These are phyloP conservation scores for Pseudomassariella vexata DNA, from an alignment of 2,329 filamentous ascomycete genomes.

Conservation along the genomic window DNA sequence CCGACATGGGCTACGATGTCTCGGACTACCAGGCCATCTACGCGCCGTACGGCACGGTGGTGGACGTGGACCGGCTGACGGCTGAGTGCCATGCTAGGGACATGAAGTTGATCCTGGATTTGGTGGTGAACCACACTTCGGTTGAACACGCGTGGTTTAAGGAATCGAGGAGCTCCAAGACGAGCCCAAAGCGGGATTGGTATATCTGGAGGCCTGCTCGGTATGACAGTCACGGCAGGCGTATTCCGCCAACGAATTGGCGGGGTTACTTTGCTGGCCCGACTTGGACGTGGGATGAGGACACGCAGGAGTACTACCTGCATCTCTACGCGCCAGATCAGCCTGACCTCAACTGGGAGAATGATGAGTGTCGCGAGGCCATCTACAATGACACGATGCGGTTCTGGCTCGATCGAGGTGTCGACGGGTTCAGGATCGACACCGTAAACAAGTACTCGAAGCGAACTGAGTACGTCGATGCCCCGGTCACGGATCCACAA, in stretches of 20 bases:
- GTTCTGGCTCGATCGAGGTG: conserved; percentile 68
- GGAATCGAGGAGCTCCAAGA: conserved; percentile 43
- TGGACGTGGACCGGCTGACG: conserved; percentile 61
- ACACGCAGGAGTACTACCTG: conserved; percentile 47
- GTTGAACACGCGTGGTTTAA: conserved; percentile 53
- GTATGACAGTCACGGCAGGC: conserved; percentile 45
- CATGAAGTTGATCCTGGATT: conserved; percentile 65
- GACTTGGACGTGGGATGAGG: conserved; percentile 49
- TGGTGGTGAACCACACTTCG: conserved; percentile 68
- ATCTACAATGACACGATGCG: conserved; percentile 62
- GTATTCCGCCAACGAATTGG: conserved; percentile 56
- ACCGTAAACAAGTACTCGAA: conserved; percentile 65
- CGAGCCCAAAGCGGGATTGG: conserved; percentile 51
- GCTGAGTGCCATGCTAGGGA: conserved; percentile 49
- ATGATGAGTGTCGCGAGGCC: conserved; percentile 56
- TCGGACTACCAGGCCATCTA: conserved; percentile 63
- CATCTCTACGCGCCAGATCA: conserved; percentile 64
- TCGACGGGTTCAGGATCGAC: conserved; percentile 62
- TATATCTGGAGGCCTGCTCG: conserved; percentile 60
- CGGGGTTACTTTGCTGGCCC: conserved; percentile 37
- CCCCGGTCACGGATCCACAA: conserved; percentile 33
- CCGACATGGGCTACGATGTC: conserved; percentile 71
- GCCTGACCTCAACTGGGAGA: conserved; percentile 75
- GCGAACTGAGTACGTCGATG: conserved; percentile 49
- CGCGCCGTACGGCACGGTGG: conserved; percentile 59